Conservation (phyloP, 345 rosid genomes). For the Citrus glauca region DNA sequence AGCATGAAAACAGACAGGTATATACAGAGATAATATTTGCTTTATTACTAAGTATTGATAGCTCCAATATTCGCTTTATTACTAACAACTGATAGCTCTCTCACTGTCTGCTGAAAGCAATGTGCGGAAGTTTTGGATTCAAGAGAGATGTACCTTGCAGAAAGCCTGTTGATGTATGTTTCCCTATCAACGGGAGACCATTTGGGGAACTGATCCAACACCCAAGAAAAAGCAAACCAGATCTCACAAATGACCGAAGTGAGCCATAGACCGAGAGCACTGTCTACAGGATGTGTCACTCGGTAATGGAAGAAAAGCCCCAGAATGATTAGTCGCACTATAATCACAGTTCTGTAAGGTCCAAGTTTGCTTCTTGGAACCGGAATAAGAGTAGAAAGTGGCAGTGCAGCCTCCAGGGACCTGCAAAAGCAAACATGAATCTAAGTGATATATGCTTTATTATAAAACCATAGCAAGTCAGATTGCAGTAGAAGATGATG, state of each 20-base stretch:
- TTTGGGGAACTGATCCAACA: slow-evolving; percentile 99
- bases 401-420: slow-evolving; percentile 51
- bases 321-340: slow-evolving; percentile 73
- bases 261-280: slow-evolving; percentile 81
- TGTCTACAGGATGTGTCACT: slow-evolving; percentile 86
- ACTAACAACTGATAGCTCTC: neutral
- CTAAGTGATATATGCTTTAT: neutral
- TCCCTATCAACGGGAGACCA: slow-evolving; percentile 83
- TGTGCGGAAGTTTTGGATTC: neutral
- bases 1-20: neutral
- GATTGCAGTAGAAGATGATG: neutral
- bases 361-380: slow-evolving; percentile 59
- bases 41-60: neutral
- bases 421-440: slow-evolving; percentile 35
- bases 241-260: slow-evolving; percentile 98
- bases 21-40: neutral
- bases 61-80: too few relatives aligned
- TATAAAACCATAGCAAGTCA: slow-evolving; percentile 6
- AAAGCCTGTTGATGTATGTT: slow-evolving; percentile 63
- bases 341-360: slow-evolving; percentile 74
- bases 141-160: slow-evolving; percentile 62
- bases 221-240: slow-evolving; percentile 99
- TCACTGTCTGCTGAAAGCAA: neutral
- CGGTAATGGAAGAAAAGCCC: slow-evolving; percentile 93
- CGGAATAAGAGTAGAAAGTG: slow-evolving; percentile 68